phyloP scores from a whole-genome alignment of 1,284 basidiomycete species.

The Pseudozyma pruni region DNA sequence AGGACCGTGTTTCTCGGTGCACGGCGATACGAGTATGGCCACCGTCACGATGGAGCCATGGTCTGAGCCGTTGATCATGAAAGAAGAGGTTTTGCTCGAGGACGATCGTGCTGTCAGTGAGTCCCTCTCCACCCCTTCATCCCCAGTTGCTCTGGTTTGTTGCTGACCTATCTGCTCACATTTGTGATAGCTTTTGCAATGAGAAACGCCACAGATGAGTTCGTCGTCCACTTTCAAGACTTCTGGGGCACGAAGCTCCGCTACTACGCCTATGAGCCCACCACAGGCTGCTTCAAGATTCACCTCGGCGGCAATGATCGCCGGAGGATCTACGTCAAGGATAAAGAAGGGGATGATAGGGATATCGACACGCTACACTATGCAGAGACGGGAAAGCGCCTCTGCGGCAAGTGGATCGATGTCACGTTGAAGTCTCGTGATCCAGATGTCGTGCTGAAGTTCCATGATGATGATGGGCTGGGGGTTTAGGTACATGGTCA shows the following conservation, averaged over 20 bases:
- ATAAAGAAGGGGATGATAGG: neutral
- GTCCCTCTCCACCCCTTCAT: neutral
- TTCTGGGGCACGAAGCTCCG: neutral
- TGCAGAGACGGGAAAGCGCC: conserved; percentile 3
- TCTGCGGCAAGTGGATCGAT: conserved; percentile 13
- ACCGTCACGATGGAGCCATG: neutral
- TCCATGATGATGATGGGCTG: neutral
- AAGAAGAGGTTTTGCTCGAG: neutral
- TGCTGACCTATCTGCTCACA: too few species aligned
- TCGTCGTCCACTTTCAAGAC: neutral
- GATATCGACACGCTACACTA: conserved; percentile 13
- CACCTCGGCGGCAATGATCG: neutral
- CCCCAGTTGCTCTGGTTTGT: too few species aligned
- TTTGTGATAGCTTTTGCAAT: conserved; percentile 8
- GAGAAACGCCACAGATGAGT: conserved; percentile 1
- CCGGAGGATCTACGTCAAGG: conserved; percentile 5
- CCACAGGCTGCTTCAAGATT: conserved; percentile 23
- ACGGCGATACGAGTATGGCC: neutral
- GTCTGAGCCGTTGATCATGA: conserved; percentile 1
- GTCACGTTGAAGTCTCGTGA: neutral
- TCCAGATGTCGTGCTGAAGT: too few species aligned
- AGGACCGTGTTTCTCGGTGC: conserved; percentile 13
- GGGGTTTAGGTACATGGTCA: neutral
- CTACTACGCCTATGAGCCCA: conserved; percentile 13
- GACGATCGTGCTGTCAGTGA: neutral